phyloP scores from a whole-genome alignment of 805 yeast species.

The Schwanniomyces sp. region DNA sequence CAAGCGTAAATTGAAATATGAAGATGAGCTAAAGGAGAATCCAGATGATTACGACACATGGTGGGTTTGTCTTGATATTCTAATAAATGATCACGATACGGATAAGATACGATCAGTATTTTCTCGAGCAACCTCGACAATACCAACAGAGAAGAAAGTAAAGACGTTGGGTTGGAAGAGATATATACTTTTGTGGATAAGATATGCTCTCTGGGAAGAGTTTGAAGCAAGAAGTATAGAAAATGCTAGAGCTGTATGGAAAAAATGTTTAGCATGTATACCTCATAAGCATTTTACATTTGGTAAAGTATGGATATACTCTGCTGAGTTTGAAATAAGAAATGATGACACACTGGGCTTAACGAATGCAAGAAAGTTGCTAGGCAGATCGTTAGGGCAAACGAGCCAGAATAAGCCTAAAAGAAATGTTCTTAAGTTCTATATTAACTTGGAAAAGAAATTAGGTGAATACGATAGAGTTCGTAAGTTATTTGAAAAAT shows the following conservation, averaged over 20 bases:
- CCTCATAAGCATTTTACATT: conserved; percentile 67
- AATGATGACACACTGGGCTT: conserved; percentile 37
- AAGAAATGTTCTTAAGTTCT: conserved; percentile 55
- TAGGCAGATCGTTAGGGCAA: conserved; percentile 73
- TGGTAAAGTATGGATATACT: conserved; percentile 71
- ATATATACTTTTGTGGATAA: conserved; percentile 70
- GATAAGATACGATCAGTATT: conserved; percentile 20
- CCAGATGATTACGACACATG: conserved; percentile 73
- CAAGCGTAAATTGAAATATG: conserved; percentile 59
- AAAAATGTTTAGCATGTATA: conserved; percentile 44
- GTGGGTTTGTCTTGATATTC: conserved; percentile 70
- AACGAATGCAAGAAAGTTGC: conserved; percentile 56
- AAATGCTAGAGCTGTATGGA: conserved; percentile 52
- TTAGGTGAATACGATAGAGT: conserved; percentile 82
- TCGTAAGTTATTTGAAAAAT: conserved; percentile 67
- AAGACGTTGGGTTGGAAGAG: conserved; percentile 58
- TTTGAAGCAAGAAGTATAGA: conserved; percentile 40
- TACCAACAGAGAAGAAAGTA: conserved; percentile 31
- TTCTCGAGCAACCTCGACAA: conserved; percentile 42
- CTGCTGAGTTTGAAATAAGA: conserved; percentile 73
- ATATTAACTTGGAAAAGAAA: conserved; percentile 64
- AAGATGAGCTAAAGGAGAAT: conserved; percentile 41
- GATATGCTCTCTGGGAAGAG: conserved; percentile 65
- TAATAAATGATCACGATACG: conserved; percentile 35
- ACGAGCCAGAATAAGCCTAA: conserved; percentile 46